These are phyloP conservation scores for Boletus mariae DNA, from an alignment of 1,284 basidiomycete species.

Conservation along the genomic window DNA sequence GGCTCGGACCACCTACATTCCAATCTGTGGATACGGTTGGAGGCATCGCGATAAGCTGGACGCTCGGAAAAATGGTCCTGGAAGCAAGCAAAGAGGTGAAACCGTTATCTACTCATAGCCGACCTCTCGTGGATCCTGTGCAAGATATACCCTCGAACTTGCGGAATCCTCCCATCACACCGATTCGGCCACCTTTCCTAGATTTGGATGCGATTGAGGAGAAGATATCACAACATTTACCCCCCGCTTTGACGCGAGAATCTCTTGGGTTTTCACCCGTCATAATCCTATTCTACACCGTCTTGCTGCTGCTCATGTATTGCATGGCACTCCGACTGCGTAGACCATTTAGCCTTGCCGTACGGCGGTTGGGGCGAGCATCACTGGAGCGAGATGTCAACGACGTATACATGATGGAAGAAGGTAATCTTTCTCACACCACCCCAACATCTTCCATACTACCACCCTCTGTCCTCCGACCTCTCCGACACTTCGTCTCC, in stretches of 20 bases:
- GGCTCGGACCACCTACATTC: slow-evolving; percentile 75
- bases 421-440: slow-evolving; percentile 40
- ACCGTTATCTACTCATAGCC: slow-evolving; percentile 41
- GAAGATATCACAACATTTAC: slow-evolving; percentile 58
- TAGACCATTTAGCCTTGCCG: slow-evolving; percentile 45
- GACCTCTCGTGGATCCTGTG: slow-evolving; percentile 65
- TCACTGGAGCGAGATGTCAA: slow-evolving; percentile 35
- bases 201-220: slow-evolving; percentile 60
- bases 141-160: slow-evolving; percentile 52
- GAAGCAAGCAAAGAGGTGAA: slow-evolving; percentile 88
- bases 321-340: slow-evolving; percentile 53
- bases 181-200: slow-evolving; percentile 60
- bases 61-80: slow-evolving; percentile 95
- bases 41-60: slow-evolving; percentile 95
- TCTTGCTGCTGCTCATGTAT: slow-evolving; percentile 40
- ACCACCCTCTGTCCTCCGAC: slow-evolving; percentile 34
- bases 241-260: slow-evolving; percentile 51
- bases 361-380: slow-evolving; percentile 46
- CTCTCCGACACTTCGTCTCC: slow-evolving; percentile 39
- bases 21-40: slow-evolving; percentile 91
- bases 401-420: slow-evolving; percentile 56
- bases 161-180: slow-evolving; percentile 50
- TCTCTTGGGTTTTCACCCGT: slow-evolving; percentile 70
- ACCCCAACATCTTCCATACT: slow-evolving; percentile 30
- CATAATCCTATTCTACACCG: slow-evolving; percentile 51